Evolutionary conservation across 1,284 basidiomycete genomes (phyloP).

Genomic region (Mixia osmundae): DNA sequence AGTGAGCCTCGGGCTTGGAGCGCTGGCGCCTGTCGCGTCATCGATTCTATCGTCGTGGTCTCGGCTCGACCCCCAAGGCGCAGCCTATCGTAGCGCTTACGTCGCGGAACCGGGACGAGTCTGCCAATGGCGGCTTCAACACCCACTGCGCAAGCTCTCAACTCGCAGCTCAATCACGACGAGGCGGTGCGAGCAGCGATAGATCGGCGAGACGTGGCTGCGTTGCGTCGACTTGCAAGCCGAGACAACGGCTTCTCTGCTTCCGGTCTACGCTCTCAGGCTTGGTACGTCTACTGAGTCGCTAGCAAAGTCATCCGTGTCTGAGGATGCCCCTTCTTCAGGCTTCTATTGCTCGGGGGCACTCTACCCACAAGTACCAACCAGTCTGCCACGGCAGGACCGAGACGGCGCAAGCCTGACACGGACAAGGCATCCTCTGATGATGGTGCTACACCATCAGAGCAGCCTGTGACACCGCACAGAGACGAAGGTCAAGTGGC

Average conservation of each 20-base stretch:
- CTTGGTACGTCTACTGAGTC: slow-evolving; percentile 7
- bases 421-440: slow-evolving; percentile 2
- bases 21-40: no score
- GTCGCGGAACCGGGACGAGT: no score
- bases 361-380: background rate
- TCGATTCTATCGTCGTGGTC: no score
- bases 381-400: background rate
- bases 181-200: slow-evolving; percentile 5
- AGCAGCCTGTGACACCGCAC: no score
- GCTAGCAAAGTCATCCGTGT: slow-evolving; percentile 2
- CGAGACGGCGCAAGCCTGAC: background rate
- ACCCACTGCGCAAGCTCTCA: background rate
- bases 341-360: background rate
- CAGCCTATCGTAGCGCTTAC: no score
- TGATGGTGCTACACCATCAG: background rate
- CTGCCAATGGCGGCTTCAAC: no score
- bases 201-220: slow-evolving; percentile 3
- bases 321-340: background rate
- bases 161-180: slow-evolving; percentile 2
- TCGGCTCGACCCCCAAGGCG: no score
- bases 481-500: slow-evolving; percentile 16
- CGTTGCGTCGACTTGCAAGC: slow-evolving; percentile 2
- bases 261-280: no score
- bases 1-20: no score
- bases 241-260: slow-evolving; percentile 6